These are phyloP conservation scores for Leishmania major DNA, from an alignment of 208 protist species.

Conservation along the genomic window DNA sequence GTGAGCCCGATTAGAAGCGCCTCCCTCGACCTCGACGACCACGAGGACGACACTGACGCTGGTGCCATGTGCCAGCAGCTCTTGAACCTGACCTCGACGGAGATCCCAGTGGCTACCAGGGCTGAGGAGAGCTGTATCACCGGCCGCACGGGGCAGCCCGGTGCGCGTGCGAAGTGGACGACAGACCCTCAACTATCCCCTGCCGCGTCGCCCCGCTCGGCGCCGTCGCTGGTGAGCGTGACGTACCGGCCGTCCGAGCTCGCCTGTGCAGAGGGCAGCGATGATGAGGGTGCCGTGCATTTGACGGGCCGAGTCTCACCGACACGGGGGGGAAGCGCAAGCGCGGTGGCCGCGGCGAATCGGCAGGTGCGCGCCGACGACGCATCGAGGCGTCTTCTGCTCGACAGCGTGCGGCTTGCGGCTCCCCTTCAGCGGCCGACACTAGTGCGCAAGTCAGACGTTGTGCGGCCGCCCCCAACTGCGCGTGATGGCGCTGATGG, in stretches of 20 bases:
- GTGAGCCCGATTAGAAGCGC: constrained; percentile 55
- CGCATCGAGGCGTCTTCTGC: not conserved
- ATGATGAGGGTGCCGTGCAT: not conserved
- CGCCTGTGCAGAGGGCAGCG: not conserved
- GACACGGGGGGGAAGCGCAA: too few species aligned
- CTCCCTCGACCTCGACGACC: constrained; percentile 32
- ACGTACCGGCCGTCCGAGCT: constrained; percentile 45
- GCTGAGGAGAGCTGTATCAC: not conserved
- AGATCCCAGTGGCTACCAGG: not conserved
- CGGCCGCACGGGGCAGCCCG: not conserved
- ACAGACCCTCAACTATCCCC: not conserved
- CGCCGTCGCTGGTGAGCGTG: constrained; percentile 46
- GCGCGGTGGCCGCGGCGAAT: not conserved
- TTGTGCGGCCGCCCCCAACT: not conserved
- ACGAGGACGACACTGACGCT: constrained; percentile 30
- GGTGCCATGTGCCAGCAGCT: constrained; percentile 32
- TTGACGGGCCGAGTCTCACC: not conserved
- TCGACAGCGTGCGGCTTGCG: constrained; percentile 9
- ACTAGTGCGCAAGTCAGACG: constrained; percentile 18
- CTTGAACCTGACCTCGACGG: constrained; percentile 13
- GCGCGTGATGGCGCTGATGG: not conserved
- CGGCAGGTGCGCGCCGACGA: not conserved
- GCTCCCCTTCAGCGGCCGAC: constrained; percentile 20
- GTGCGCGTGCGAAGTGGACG: not conserved
- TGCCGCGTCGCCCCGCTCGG: constrained; percentile 19